Evolutionary conservation across 2,329 filamentous ascomycete species (phyloP).

Genomic region (Raffaelea deltoideospora): DNA sequence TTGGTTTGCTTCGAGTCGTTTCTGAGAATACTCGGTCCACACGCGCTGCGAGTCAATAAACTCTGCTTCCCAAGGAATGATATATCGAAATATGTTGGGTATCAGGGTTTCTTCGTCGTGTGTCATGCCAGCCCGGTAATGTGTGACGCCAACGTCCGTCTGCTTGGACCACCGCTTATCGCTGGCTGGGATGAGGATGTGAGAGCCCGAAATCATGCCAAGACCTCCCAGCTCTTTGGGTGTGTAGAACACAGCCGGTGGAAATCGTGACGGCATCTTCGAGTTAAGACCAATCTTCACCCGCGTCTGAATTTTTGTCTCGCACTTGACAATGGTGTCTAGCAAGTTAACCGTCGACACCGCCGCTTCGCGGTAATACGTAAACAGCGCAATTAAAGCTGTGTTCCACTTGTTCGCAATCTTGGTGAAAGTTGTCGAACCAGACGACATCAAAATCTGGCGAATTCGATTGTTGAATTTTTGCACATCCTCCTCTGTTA

Average conservation of each 20-base stretch:
- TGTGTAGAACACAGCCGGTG: conserved; percentile 95
- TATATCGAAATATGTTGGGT: conserved; percentile 98
- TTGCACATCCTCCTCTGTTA: conserved; percentile 93
- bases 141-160: conserved; percentile 91
- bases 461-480: conserved; percentile 99
- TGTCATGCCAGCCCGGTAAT: conserved; percentile 95
- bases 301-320: conserved; percentile 97
- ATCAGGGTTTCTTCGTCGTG: conserved; percentile 97
- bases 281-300: conserved; percentile 98
- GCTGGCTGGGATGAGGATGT: conserved; percentile 92
- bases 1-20: conserved; percentile 89
- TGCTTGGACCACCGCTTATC: conserved; percentile 98
- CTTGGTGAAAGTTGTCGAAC: conserved; percentile 98
- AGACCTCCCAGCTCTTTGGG: conserved; percentile 94
- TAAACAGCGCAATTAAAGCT: conserved; percentile 89
- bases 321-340: conserved; percentile 97
- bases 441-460: conserved; percentile 97
- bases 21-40: conserved; percentile 98
- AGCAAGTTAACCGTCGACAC: conserved; percentile 88
- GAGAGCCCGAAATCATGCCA: conserved; percentile 97
- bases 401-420: conserved; percentile 99
- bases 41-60: conserved; percentile 98
- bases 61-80: conserved; percentile 97
- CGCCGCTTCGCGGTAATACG: conserved; percentile 94
- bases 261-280: conserved; percentile 98